These are phyloP conservation scores for Baorangia bicolor DNA, from an alignment of 768 basidiomycete genomes.

Conservation along the genomic window DNA sequence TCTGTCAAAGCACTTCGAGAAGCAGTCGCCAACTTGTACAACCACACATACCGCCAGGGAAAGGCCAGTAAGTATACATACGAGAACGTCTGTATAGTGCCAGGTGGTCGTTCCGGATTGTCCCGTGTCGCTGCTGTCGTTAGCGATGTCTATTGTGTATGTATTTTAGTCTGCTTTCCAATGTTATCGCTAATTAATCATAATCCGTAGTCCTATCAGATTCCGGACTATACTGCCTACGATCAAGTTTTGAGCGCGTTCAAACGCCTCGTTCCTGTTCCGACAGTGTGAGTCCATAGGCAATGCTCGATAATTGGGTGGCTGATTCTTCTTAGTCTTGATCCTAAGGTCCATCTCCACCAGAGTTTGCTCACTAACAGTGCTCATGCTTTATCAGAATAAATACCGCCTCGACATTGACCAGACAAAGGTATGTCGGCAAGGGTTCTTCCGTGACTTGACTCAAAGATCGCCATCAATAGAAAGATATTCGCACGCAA, in stretches of 20 bases:
- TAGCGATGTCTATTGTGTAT: constrained; percentile 81
- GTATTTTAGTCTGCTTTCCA: constrained; percentile 11
- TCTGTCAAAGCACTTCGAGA: constrained; percentile 64
- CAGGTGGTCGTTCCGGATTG: constrained; percentile 88
- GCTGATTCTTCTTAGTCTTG: constrained; percentile 36
- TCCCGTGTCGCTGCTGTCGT: constrained; percentile 91
- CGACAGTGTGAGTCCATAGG: constrained; percentile 66
- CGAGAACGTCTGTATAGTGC: constrained; percentile 94
- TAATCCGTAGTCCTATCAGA: constrained; percentile 68
- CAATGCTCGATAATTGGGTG: neutral
- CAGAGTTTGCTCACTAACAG: neutral
- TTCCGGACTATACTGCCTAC: constrained; percentile 91
- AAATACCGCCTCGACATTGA: constrained; percentile 79
- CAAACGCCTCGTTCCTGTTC: constrained; percentile 86
- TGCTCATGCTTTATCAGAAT: constrained; percentile 33
- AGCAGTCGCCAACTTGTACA: constrained; percentile 90
- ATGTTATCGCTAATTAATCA: neutral
- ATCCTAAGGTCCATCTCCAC: constrained; percentile 39
- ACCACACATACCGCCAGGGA: constrained; percentile 78
- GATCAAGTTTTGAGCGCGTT: constrained; percentile 84
- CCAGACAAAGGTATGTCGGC: constrained; percentile 60
- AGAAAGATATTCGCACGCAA: constrained; percentile 81
- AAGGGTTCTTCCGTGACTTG: neutral
- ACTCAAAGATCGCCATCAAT: constrained; percentile 2
- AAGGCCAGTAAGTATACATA: constrained; percentile 84